Percentiles rank a stretch among this genome's conserved stretches.
phyloP scores from a whole-genome alignment of 148 eudicot species.

The Spergularia marina region DNA sequence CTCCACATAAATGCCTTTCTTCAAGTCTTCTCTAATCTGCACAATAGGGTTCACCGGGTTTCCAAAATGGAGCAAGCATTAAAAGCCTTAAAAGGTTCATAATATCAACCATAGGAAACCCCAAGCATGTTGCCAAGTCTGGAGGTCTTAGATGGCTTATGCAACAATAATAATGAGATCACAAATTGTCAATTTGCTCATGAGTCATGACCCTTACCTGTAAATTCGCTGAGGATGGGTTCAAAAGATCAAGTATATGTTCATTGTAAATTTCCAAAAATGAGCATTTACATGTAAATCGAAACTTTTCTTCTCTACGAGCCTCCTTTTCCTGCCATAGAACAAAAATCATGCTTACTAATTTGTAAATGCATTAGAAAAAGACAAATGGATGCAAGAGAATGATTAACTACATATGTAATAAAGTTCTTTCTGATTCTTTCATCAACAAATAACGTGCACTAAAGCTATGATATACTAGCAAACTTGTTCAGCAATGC shows the following conservation, averaged over 20 bases:
- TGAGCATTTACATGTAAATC: slow-evolving; percentile 88
- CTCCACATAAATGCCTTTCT: slow-evolving; percentile 94
- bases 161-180: background rate
- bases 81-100: background rate
- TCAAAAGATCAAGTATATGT: slow-evolving; percentile 90
- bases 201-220: slow-evolving; percentile 44
- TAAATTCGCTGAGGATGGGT: slow-evolving; percentile 78
- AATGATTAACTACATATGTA: background rate
- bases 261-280: slow-evolving; percentile 96
- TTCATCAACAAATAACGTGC: background rate
- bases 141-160: background rate
- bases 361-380: background rate
- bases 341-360: slow-evolving; percentile 8
- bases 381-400: background rate
- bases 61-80: background rate
- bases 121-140: background rate
- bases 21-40: slow-evolving; percentile 90
- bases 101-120: background rate
- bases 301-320: slow-evolving; percentile 85
- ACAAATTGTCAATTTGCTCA: background rate
- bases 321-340: slow-evolving; percentile 80
- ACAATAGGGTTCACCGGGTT: background rate
- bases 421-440: background rate
- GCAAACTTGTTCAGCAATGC: too few relatives aligned
- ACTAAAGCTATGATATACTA: too few relatives aligned